A percentile compares a stretch with the other conserved stretches of the same genome.
Conservation (phyloP, 169 alveolate species). For the Ichthyophthirius multifiliis region DNA sequence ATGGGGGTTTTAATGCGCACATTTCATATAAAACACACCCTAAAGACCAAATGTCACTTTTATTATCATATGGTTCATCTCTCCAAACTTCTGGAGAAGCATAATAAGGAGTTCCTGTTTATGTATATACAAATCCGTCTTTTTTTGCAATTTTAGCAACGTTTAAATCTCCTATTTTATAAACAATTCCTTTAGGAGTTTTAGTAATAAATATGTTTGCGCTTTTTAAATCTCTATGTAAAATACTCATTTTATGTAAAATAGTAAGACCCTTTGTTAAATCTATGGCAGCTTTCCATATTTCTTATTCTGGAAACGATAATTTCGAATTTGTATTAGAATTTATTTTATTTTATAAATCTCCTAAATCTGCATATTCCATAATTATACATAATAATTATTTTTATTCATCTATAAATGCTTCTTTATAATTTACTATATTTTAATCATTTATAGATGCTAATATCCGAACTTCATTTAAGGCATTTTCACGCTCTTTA, state of each 20-base stretch:
- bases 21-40: slow-evolving; percentile 70
- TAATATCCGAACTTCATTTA: slow-evolving; percentile 67
- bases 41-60: slow-evolving; percentile 66
- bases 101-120: slow-evolving; percentile 82
- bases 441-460: slow-evolving; percentile 48
- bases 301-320: slow-evolving; percentile 54
- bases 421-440: slow-evolving; percentile 65
- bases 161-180: slow-evolving; percentile 67
- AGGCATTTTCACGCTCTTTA: slow-evolving; percentile 69
- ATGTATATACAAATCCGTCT: slow-evolving; percentile 69
- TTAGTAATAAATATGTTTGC: slow-evolving; percentile 63
- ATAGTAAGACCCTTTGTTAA: slow-evolving; percentile 60
- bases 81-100: slow-evolving; percentile 85
- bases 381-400: slow-evolving; percentile 49
- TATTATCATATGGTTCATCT: slow-evolving; percentile 63
- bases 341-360: slow-evolving; percentile 59
- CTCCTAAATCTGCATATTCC: slow-evolving; percentile 84
- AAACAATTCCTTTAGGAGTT: too few species aligned
- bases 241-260: slow-evolving; percentile 71
- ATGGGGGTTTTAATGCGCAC: slow-evolving; percentile 56
- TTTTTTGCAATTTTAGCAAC: slow-evolving; percentile 67
- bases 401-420: slow-evolving; percentile 52
- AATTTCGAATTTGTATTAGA: slow-evolving; percentile 35
- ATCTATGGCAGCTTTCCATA: slow-evolving; percentile 67
- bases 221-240: slow-evolving; percentile 78